Evolutionary conservation across 176 grass and related monocot species (phyloP).

Genomic region (Dactylis glomerata): DNA sequence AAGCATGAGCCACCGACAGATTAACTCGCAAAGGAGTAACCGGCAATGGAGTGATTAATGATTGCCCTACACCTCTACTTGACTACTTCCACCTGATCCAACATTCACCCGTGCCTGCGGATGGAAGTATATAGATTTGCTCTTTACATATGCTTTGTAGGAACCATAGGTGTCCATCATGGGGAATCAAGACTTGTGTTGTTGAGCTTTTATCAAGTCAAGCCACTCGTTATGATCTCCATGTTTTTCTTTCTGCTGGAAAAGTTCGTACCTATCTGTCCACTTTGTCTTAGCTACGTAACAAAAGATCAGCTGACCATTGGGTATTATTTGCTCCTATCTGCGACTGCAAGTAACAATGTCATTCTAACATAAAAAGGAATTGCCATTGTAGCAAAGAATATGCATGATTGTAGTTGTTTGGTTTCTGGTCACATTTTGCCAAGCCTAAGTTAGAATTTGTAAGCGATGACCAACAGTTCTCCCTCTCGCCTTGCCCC

Average conservation of each 20-base stretch:
- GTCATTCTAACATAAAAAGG: not conserved
- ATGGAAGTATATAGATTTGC: not conserved
- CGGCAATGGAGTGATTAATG: conserved; percentile 8
- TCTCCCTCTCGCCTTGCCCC: too few relatives aligned
- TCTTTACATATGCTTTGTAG: conserved; percentile 1
- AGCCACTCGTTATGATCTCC: not conserved
- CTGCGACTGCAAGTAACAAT: not conserved
- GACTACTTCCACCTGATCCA: not conserved
- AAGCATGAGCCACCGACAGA: not conserved
- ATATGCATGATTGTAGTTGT: too few relatives aligned
- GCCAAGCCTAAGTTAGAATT: too few relatives aligned
- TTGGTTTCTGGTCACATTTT: too few relatives aligned
- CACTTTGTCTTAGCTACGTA: not conserved
- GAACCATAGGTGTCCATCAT: conserved; percentile 23
- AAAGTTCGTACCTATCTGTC: not conserved
- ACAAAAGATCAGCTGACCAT: not conserved
- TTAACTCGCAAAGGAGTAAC: not conserved
- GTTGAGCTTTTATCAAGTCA: conserved; percentile 20
- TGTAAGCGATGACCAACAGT: too few relatives aligned
- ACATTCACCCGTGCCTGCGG: conserved; percentile 23
- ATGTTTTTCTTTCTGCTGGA: not conserved
- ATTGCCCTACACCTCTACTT: not conserved
- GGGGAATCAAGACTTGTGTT: conserved; percentile 4
- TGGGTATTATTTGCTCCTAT: not conserved
- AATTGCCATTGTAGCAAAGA: not conserved